These are phyloP conservation scores for Blumeriella jaapii DNA, from an alignment of 2,329 filamentous ascomycete species.

Conservation along the genomic window DNA sequence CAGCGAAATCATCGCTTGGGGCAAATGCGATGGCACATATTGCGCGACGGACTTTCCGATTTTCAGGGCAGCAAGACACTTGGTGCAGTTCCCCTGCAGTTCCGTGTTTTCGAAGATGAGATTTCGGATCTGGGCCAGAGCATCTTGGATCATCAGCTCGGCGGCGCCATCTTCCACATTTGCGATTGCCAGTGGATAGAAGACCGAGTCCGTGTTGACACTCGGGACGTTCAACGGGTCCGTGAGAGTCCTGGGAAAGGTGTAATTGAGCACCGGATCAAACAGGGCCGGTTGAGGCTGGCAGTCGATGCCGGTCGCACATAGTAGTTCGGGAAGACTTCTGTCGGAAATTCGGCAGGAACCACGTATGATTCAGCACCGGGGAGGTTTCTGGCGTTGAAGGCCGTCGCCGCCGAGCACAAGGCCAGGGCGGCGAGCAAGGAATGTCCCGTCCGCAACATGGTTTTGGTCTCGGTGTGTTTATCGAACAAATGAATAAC, in stretches of 20 bases:
- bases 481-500: too few relatives aligned
- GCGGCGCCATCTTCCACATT: constrained; percentile 32
- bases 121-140: constrained; percentile 33
- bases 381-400: constrained; percentile 17
- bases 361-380: constrained; percentile 31
- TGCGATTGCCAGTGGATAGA: constrained; percentile 36
- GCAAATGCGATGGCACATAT: constrained; percentile 36
- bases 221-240: constrained; percentile 40
- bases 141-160: constrained; percentile 32
- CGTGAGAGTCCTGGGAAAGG: constrained; percentile 42
- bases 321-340: constrained; percentile 39
- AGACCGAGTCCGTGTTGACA: constrained; percentile 36
- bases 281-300: constrained; percentile 41
- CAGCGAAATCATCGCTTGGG: constrained; percentile 38
- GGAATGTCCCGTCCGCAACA: neutral
- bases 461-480: neutral
- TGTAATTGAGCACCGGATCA: constrained; percentile 42
- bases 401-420: neutral
- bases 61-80: constrained; percentile 39
- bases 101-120: constrained; percentile 32
- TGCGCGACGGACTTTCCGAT: constrained; percentile 39
- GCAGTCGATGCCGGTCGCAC: constrained; percentile 33
- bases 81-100: constrained; percentile 35
- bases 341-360: constrained; percentile 38
- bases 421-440: neutral